Base-by-base conservation (phyloP, 345 rosid species). In the Pistacia atlantica region DNA sequence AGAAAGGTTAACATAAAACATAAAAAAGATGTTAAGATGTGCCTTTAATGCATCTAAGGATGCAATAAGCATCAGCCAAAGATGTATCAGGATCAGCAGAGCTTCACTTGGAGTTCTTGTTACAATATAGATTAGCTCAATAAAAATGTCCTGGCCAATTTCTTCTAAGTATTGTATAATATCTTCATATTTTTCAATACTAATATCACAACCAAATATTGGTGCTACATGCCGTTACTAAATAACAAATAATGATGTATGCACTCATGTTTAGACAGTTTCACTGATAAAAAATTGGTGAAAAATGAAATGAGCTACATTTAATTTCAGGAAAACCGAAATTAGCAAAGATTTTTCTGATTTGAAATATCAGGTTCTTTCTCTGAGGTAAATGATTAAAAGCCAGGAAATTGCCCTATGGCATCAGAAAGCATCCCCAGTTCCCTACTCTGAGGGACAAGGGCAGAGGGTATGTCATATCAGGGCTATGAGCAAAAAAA, bases 351-450 rank as follows among this genome's bases (percentile, higher is more conserved):
- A 42, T 42, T 42, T 8, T 42, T 42, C 46, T 42, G 46, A 42
- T 42, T 42, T 42, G 46, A 13, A 71, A 38, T 28, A 38, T 57
- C 35, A 56, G 57, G 17, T 71, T 20, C 37, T 71, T 22, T 33
- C 2, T 18, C 8, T 8, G 3, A 56, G 35, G 31, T 56, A n/a
- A n/a, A 20, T 37, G 31, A 38, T 37, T 35, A 37, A 71, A 56
- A 16, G 4, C 73, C 63, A 42, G 37, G 48, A 70, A 70, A 70
- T 70, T 31, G 17, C 73, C 73, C 51, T 54, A 11, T n/a, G 49
- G 63, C 73, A 70, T 70, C 63, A 33, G 49, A 70, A 70, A 70
- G n/a, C 28, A 52, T 69, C 25, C 16, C 22, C 51, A 38, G 4
- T 38, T 52, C 28, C 48, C 74, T 37, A 71, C 13, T 42, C 42